Conservation (phyloP, 2,329 filamentous ascomycete genomes). For the Hirsutella minnesotensis region DNA sequence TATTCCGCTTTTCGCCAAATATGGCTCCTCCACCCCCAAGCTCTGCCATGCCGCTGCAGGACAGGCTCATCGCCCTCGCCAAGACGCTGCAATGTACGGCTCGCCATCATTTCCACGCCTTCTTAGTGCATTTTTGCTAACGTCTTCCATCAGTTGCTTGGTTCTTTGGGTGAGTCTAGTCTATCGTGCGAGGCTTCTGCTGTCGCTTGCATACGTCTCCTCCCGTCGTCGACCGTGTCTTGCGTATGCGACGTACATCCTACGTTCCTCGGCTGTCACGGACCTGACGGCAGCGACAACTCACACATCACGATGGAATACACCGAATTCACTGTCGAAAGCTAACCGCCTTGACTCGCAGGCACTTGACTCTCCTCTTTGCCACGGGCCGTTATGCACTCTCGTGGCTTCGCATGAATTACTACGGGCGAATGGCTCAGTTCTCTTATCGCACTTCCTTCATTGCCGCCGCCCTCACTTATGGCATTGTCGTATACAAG, state of each 20-base stretch:
- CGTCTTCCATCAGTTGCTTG: slow-evolving; percentile 49
- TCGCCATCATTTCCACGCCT: slow-evolving; percentile 19
- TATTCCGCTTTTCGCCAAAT: too few species aligned
- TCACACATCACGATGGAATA: too few species aligned
- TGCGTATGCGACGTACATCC: too few species aligned
- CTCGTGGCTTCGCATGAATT: slow-evolving; percentile 85
- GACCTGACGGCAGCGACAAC: too few species aligned
- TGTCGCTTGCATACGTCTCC: not conserved
- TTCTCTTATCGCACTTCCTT: slow-evolving; percentile 88
- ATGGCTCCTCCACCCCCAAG: slow-evolving; percentile 53
- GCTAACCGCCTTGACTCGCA: slow-evolving; percentile 23
- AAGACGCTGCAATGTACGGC: slow-evolving; percentile 80
- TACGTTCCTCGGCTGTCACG: too few species aligned
- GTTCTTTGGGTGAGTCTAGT: slow-evolving; percentile 64
- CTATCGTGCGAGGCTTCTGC: not conserved
- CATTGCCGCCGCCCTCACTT: slow-evolving; percentile 77
- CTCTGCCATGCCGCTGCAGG: slow-evolving; percentile 54
- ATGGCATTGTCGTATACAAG: slow-evolving; percentile 98
- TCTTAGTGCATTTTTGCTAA: slow-evolving; percentile 17
- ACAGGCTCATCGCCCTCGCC: slow-evolving; percentile 66
- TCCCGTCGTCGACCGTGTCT: too few species aligned
- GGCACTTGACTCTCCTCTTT: slow-evolving; percentile 77
- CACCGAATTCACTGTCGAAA: not conserved
- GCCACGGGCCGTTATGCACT: slow-evolving; percentile 72
- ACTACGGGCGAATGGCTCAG: slow-evolving; percentile 61